Base-by-base conservation (phyloP, 2,329 filamentous ascomycete species). In the Cordyceps tenuipes region DNA sequence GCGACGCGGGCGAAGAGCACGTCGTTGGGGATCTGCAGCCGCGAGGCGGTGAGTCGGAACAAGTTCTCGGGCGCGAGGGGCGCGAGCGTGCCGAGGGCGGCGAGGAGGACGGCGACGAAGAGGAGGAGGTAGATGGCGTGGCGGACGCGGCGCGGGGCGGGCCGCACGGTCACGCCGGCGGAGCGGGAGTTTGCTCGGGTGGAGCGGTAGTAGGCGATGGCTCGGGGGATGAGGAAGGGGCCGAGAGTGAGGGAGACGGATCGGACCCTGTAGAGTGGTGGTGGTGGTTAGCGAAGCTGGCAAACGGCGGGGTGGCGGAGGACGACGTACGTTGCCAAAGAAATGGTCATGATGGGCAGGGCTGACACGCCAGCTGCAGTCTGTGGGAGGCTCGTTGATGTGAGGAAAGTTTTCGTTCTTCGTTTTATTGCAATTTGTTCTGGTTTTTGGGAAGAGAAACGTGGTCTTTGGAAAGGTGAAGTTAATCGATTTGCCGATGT, bases 1-100 rank as follows among this genome's bases (percentile, higher is more conserved):
- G 80, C 73, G 10, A 97, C 80, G 17, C 93, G 89, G 62, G 82
- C 84, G 73, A 96, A 94, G 62, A 97, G 81, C 39, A 95, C 86
- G 69, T 93, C 89, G 47, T 84, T 87, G n/a, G 91, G 86, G 47
- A 89, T 93, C 68, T 91, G 89, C 19, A 97, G 84, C 39, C 92
- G 89, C 55, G 90, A 94, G 60, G 85, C 79, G 1, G 93, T 97
- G 19, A 78, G 73, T 34, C 73, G 69, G 79, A 97, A 96, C 72
- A 97, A 77, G 75, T 97, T 97, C 70, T 90, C 85, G 5, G 89
- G 88, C 6, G 83, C 77, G 68, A 91, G 86, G 61, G 75, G 64
- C 0, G 90, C 86, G 0, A 93, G 75, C 17, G 88, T 86, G 61
- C 84, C 80, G 61, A 86, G 67, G 62, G 85, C 15, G 39, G 15